Conservation (phyloP, 2,329 filamentous ascomycete species). For the Dactylellina parvicollis region DNA sequence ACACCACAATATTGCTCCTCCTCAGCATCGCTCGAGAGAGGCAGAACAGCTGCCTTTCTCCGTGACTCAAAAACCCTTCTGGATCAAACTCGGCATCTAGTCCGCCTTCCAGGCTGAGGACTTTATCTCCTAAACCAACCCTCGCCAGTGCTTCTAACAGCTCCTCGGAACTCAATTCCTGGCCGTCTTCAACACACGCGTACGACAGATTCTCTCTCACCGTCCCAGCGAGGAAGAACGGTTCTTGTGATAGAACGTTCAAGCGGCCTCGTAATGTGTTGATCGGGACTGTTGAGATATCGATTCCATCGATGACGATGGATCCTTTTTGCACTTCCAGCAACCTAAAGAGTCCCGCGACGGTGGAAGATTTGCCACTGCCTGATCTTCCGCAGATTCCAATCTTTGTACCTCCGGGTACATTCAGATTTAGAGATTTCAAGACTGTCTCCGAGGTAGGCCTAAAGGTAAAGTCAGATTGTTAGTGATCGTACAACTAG, state of each 20-base stretch:
- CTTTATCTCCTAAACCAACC: constrained; percentile 23
- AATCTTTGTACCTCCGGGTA: constrained; percentile 9
- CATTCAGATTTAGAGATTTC: constrained; percentile 1
- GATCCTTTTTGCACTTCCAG: constrained; percentile 7
- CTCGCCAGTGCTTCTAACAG: constrained; percentile 8
- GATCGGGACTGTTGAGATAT: constrained; percentile 14
- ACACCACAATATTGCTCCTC: constrained; percentile 14
- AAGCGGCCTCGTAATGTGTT: constrained; percentile 10
- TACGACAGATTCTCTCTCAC: constrained; percentile 31
- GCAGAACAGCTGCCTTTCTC: constrained; percentile 64
- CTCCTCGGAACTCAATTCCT: background rate
- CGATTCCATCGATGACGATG: constrained; percentile 23
- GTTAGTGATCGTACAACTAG: no score
- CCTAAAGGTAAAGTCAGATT: background rate
- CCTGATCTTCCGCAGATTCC: constrained; percentile 33
- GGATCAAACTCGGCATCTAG: constrained; percentile 19
- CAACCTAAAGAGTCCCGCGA: constrained; percentile 22
- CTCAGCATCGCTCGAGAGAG: constrained; percentile 64
- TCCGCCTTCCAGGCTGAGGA: background rate
- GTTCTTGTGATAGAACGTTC: constrained; percentile 37
- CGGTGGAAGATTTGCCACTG: constrained; percentile 36
- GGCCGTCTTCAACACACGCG: background rate
- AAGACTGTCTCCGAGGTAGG: constrained; percentile 23
- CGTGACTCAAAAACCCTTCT: constrained; percentile 12
- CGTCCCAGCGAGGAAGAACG: constrained; percentile 20